Percentiles rank a stretch among this genome's conserved stretches.
Conservation (phyloP, 2,329 filamentous ascomycete genomes). For the Exophiala spinifera region DNA sequence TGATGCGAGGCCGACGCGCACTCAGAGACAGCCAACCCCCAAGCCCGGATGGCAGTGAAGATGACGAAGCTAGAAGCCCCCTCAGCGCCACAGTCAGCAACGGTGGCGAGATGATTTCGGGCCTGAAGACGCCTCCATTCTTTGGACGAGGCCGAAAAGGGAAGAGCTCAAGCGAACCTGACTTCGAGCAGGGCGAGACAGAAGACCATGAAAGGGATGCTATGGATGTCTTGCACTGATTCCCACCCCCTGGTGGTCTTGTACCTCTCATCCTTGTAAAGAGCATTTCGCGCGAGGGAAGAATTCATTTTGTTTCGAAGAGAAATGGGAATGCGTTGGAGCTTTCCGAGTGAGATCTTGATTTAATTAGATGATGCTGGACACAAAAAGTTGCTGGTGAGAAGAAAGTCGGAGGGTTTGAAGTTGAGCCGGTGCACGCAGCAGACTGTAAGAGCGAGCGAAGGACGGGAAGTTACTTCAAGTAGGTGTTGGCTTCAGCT, state of each 20-base stretch:
- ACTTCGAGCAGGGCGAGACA: slow-evolving; percentile 11
- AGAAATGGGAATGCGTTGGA: no score
- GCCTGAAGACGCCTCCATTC: slow-evolving; percentile 16
- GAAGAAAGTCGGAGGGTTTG: no score
- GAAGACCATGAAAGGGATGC: slow-evolving; percentile 20
- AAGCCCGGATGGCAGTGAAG: slow-evolving; percentile 27
- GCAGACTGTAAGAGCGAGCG: no score
- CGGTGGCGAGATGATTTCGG: slow-evolving; percentile 15
- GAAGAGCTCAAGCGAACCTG: slow-evolving; percentile 10
- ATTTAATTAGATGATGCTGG: no score
- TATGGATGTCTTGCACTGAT: slow-evolving; percentile 28
- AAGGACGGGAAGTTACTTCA: no score
- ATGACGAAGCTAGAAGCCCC: slow-evolving; percentile 29
- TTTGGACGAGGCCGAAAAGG: slow-evolving; percentile 22
- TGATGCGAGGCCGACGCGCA: slow-evolving; percentile 45
- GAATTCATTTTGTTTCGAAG: no score
- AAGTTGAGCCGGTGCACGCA: no score
- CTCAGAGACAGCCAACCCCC: slow-evolving; percentile 33
- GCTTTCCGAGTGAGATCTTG: no score
- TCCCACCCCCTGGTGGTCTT: not conserved
- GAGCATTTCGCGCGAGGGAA: not conserved
- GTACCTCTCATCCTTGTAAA: not conserved
- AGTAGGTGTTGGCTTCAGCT: no score
- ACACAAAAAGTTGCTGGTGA: no score
- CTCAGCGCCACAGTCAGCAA: slow-evolving; percentile 15